Base-by-base conservation (phyloP, 2,329 filamentous ascomycete species). In the Dichotomopilus funicola region DNA sequence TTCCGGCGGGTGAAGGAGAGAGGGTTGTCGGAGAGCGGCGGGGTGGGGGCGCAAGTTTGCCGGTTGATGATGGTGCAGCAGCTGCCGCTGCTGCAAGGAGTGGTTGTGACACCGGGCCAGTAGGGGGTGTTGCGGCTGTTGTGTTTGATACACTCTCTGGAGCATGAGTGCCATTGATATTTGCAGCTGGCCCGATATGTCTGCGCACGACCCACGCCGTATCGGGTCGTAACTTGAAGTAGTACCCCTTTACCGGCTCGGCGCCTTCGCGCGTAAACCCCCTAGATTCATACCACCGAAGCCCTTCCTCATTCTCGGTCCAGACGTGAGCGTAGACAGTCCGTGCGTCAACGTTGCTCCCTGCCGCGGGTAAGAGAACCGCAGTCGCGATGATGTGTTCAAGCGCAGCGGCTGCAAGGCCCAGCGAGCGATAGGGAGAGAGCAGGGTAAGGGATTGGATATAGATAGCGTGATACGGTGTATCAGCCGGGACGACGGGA, bases 241-340 rank as follows among this genome's bases (percentile, higher is more conserved):
- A 87, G 66, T 87, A 87, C 2, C 77, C 78, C 37, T 73, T 67
- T 8, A 85, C 66, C n/a, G 75, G 72, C 38, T 73, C 67, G 10
- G 61, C 63, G 11, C 72, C 74, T 49, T 76, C 72, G 50, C 73
- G 72, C 56, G 65, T 63, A 66, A 87, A 87, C 2, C 82, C 81
- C 8, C 81, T 75, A 31, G 74, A 73, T 36, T 72, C 64, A 69
- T 87, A 87, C 83, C 84, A 87, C 55, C 73, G 73, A 58, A 86
- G 68, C 0, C 78, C 84, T 19, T 86, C 83, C 2, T 78, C 75
- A 66, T 86, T 86, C 57, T 82, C 77, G 9, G 83, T 83, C 84
- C 84, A 87, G 12, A 87, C 84, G 66, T 87, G 84, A 4, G 84
- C 84, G 61, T 82, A 86, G 12, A 85, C 71, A 44, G 73, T 63